These are phyloP conservation scores for Pholiota microspora DNA, from an alignment of 768 basidiomycete species.

Conservation along the genomic window DNA sequence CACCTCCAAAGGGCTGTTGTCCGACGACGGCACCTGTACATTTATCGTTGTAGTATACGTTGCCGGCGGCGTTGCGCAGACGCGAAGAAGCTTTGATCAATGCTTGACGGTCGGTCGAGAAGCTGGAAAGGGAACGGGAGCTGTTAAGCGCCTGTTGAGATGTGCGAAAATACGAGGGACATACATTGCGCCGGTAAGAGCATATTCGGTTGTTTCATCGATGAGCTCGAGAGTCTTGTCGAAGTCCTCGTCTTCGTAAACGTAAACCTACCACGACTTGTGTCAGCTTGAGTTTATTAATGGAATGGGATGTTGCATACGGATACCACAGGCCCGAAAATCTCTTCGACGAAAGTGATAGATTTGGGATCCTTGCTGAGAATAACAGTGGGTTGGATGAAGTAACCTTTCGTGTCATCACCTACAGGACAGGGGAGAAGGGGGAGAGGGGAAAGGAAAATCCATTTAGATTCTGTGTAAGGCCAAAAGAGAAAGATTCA, in stretches of 20 bases:
- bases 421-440: too few species aligned
- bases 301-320: constrained; percentile 35
- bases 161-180: constrained; percentile 29
- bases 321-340: constrained; percentile 95
- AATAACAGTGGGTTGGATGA: constrained; percentile 92
- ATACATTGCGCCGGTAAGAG: constrained; percentile 91
- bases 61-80: constrained; percentile 90
- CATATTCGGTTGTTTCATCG: constrained; percentile 85
- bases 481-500: constrained; percentile 14
- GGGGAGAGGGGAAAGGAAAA: too few species aligned
- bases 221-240: constrained; percentile 87
- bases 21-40: constrained; percentile 98
- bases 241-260: constrained; percentile 85
- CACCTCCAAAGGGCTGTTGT: constrained; percentile 97
- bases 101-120: constrained; percentile 77
- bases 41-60: constrained; percentile 98
- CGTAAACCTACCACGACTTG: constrained; percentile 61
- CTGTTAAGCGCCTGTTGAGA: neutral
- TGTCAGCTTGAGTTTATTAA: neutral
- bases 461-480: neutral
- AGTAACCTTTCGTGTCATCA: constrained; percentile 92
- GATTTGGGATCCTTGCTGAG: constrained; percentile 87
- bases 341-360: constrained; percentile 90
- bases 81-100: constrained; percentile 77
- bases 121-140: constrained; percentile 45